Percentiles rank a stretch among this genome's conserved stretches.
Evolutionary conservation across 2,329 filamentous ascomycete genomes (phyloP).

Genomic region (Fusarium multiceps): DNA sequence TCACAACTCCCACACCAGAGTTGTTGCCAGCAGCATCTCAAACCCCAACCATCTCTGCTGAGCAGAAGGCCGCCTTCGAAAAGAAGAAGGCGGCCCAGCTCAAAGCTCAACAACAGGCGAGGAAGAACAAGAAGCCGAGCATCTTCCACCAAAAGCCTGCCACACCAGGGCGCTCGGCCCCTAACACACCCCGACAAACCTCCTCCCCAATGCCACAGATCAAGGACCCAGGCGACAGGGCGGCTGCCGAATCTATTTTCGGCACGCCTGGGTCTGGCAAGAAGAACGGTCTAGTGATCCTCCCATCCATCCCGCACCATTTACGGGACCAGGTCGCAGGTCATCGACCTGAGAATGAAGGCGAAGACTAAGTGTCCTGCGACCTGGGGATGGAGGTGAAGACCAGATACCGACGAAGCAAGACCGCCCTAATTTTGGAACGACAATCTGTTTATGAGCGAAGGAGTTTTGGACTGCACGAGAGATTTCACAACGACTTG

Average conservation of each 20-base stretch:
- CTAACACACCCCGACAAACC: neutral
- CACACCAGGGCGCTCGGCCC: neutral
- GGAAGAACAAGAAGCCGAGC: neutral
- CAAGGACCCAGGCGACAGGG: neutral
- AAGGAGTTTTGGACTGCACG: conserved; percentile 3
- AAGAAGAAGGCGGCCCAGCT: conserved; percentile 2
- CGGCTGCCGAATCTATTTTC: neutral
- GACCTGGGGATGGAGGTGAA: neutral
- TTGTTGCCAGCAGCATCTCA: neutral
- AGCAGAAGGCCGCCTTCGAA: neutral
- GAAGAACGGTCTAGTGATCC: neutral
- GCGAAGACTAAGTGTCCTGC: neutral
- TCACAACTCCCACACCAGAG: neutral
- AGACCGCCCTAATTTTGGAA: neutral
- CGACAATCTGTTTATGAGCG: neutral
- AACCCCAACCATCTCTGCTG: neutral
- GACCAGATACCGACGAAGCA: neutral
- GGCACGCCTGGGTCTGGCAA: neutral
- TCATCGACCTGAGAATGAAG: neutral
- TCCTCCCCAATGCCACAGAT: neutral
- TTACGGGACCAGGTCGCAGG: conserved; percentile 1
- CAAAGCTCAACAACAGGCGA: neutral
- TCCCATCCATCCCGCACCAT: conserved; percentile 1
- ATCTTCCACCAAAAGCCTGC: conserved; percentile 2
- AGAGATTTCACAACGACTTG: neutral